phyloP scores from a whole-genome alignment of 345 rosid genomes.

The Hibiscus tridactylites region DNA sequence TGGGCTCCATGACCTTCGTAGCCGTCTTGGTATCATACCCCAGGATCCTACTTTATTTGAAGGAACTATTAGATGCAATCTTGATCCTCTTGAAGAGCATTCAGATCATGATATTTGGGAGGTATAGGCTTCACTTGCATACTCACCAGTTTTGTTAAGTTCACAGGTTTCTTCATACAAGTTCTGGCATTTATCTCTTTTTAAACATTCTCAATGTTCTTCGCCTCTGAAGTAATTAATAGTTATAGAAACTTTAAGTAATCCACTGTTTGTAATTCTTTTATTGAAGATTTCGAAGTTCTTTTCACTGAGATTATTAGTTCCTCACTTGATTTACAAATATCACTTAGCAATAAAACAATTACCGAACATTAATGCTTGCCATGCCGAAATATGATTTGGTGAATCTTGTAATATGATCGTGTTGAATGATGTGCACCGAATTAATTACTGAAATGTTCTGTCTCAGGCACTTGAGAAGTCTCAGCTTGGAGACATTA shows the following conservation, averaged over 20 bases:
- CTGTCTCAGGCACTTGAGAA: conserved; percentile 79
- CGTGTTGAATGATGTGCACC: neutral
- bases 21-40: conserved; percentile 90
- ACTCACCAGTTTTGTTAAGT: neutral
- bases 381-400: neutral
- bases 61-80: conserved; percentile 91
- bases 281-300: neutral
- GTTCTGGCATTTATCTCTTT: neutral
- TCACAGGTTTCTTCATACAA: neutral
- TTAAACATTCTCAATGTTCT: neutral
- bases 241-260: neutral
- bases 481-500: conserved; percentile 82
- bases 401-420: neutral
- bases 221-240: neutral
- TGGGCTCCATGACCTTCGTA: conserved; percentile 97
- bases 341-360: too few relatives aligned
- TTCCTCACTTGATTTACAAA: neutral
- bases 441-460: neutral
- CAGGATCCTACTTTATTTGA: conserved; percentile 97
- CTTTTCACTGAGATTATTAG: neutral
- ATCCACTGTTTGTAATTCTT: neutral
- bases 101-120: conserved; percentile 85
- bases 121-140: conserved; percentile 29
- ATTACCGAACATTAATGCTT: neutral
- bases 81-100: conserved; percentile 95